Conservation (phyloP, 345 rosid genomes). For the Pseudoturritis turrita region DNA sequence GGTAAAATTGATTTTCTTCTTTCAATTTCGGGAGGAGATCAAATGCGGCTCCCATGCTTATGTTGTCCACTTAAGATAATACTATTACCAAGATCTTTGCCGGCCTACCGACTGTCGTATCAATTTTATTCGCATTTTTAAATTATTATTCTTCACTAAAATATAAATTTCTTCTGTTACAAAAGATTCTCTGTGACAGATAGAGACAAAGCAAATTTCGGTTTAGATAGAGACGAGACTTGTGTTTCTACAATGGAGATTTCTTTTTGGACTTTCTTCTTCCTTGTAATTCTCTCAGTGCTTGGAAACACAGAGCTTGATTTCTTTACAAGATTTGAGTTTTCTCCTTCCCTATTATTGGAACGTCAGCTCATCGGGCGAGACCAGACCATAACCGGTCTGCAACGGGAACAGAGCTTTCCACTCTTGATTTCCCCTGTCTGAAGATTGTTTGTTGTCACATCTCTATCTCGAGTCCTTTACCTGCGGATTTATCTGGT, state of each 20-base stretch:
- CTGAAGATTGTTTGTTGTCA: constrained; percentile 3
- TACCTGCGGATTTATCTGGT: constrained; percentile 40
- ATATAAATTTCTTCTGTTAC: constrained; percentile 1
- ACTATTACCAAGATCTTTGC: constrained; percentile 15
- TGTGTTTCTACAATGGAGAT: constrained; percentile 8
- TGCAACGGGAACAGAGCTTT: not conserved
- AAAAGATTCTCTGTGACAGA: constrained; percentile 14
- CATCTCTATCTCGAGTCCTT: constrained; percentile 56
- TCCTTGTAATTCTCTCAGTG: constrained; percentile 20
- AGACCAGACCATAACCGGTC: not conserved
- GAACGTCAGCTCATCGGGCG: constrained; percentile 44
- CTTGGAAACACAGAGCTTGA: constrained; percentile 40
- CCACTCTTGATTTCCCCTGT: constrained; percentile 32
- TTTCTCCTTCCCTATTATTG: constrained; percentile 53
- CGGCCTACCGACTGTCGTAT: constrained; percentile 18
- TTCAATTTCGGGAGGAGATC: not conserved
- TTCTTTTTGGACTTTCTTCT: constrained; percentile 23
- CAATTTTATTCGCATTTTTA: not conserved
- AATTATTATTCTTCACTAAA: not conserved
- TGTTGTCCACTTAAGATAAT: not conserved
- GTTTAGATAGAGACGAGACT: constrained; percentile 11
- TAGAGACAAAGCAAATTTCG: not conserved
- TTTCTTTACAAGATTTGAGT: constrained; percentile 41
- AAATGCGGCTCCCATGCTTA: constrained; percentile 1
- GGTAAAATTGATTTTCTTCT: not conserved